These are phyloP conservation scores for Clitoria ternatea DNA, from an alignment of 306 rosid genomes.

Conservation along the genomic window DNA sequence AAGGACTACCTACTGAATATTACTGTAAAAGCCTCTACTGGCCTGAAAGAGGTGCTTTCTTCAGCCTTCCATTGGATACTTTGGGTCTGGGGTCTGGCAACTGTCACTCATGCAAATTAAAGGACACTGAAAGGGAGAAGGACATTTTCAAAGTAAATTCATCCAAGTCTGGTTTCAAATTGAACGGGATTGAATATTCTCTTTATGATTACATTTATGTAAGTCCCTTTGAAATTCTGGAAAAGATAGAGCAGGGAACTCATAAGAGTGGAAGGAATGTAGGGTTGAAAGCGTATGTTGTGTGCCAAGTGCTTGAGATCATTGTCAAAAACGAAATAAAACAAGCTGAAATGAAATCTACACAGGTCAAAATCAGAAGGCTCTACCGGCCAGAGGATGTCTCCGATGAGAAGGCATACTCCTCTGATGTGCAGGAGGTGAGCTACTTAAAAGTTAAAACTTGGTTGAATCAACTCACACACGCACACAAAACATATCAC, in stretches of 20 bases:
- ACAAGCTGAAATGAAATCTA: slow-evolving; percentile 40
- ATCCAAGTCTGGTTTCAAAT: slow-evolving; percentile 51
- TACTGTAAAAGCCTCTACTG: slow-evolving; percentile 82
- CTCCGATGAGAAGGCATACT: slow-evolving; percentile 59
- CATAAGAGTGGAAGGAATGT: slow-evolving; percentile 82
- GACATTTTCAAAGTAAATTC: slow-evolving; percentile 55
- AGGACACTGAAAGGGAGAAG: slow-evolving; percentile 46
- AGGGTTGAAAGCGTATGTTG: slow-evolving; percentile 75
- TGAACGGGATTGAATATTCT: slow-evolving; percentile 54
- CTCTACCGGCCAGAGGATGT: slow-evolving; percentile 91
- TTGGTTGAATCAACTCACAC: neutral
- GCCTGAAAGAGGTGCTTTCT: slow-evolving; percentile 88
- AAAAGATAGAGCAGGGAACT: slow-evolving; percentile 47
- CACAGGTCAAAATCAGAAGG: slow-evolving; percentile 74
- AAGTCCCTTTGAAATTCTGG: slow-evolving; percentile 62
- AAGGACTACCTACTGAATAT: slow-evolving; percentile 68
- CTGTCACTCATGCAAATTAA: slow-evolving; percentile 68
- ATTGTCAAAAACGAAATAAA: slow-evolving; percentile 44
- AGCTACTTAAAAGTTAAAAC: neutral
- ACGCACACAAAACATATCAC: neutral
- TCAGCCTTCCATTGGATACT: slow-evolving; percentile 50
- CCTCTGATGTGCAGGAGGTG: slow-evolving; percentile 55
- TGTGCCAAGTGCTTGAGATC: slow-evolving; percentile 76
- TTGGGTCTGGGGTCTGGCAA: slow-evolving; percentile 74
- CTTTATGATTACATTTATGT: slow-evolving; percentile 61